These are phyloP conservation scores for Spathaspora girioi DNA, from an alignment of 805 yeast genomes.

Conservation along the genomic window DNA sequence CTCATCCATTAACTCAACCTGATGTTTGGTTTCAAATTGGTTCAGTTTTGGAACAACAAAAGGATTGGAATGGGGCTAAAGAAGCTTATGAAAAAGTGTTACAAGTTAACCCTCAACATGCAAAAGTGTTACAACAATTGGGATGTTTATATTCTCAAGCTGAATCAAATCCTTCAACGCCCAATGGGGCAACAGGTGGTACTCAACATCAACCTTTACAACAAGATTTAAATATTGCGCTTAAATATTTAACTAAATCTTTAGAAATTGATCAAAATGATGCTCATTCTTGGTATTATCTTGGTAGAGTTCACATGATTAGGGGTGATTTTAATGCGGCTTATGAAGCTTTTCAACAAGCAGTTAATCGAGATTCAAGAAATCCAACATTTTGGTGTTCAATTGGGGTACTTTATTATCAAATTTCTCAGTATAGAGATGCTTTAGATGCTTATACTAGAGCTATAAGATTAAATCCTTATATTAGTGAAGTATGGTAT, in stretches of 20 bases:
- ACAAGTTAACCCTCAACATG: conserved; percentile 86
- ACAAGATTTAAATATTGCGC: conserved; percentile 76
- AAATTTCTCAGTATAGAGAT: conserved; percentile 92
- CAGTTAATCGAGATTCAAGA: conserved; percentile 93
- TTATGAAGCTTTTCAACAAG: conserved; percentile 97
- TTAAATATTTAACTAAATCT: conserved; percentile 78
- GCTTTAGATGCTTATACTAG: conserved; percentile 97
- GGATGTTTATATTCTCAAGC: conserved; percentile 89
- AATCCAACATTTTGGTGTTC: conserved; percentile 98
- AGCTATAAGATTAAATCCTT: conserved; percentile 93
- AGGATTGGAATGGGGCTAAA: conserved; percentile 85
- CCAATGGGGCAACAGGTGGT: conserved; percentile 9
- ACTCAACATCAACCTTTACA: conserved; percentile 49
- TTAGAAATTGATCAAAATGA: conserved; percentile 86
- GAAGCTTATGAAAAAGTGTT: conserved; percentile 95
- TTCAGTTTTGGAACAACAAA: conserved; percentile 88
- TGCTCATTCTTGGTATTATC: conserved; percentile 95
- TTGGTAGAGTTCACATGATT: conserved; percentile 96
- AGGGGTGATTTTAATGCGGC: conserved; percentile 93
- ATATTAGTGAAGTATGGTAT: conserved; percentile 97
- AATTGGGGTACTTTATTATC: conserved; percentile 93
- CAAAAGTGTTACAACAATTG: conserved; percentile 91
- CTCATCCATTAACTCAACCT: conserved; percentile 91
- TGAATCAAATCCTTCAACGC: conserved; percentile 26
- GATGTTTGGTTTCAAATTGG: conserved; percentile 99